Evolutionary conservation across 2,329 filamentous ascomycete species (phyloP).

Genomic region (Penicillium capsulatum): DNA sequence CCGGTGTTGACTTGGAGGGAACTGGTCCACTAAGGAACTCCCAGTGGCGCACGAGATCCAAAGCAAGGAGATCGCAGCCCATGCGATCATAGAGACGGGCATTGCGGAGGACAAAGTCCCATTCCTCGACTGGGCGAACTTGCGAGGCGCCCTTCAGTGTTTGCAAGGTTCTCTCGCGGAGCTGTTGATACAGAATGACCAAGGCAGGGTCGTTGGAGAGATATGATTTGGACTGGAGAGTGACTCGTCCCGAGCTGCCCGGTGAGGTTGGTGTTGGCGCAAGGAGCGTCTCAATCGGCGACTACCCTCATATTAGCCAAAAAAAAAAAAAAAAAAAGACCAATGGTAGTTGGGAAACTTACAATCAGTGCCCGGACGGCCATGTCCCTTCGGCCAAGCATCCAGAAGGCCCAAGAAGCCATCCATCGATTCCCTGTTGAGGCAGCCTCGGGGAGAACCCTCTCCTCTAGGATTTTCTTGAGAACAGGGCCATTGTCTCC

Average conservation of each 20-base stretch:
- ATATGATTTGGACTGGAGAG: slow-evolving; percentile 70
- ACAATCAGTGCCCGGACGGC: slow-evolving; percentile 79
- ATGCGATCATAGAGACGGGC: slow-evolving; percentile 80
- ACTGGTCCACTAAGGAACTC: slow-evolving; percentile 37
- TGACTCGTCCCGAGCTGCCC: slow-evolving; percentile 54
- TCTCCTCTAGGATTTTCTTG: slow-evolving; percentile 69
- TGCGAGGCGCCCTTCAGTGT: slow-evolving; percentile 81
- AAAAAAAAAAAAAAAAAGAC: not conserved
- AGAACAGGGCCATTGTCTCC: slow-evolving; percentile 75
- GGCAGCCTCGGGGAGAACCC: slow-evolving; percentile 71
- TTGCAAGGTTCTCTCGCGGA: slow-evolving; percentile 75
- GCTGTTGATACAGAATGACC: slow-evolving; percentile 78
- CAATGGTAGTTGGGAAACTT: slow-evolving; percentile 33
- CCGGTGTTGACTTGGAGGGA: slow-evolving; percentile 33
- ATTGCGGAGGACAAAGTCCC: slow-evolving; percentile 84
- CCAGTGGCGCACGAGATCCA: slow-evolving; percentile 66
- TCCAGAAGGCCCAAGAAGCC: slow-evolving; percentile 93
- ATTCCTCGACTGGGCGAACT: slow-evolving; percentile 73
- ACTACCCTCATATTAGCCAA: slow-evolving; percentile 45
- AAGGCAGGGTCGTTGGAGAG: slow-evolving; percentile 87
- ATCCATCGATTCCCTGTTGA: slow-evolving; percentile 87
- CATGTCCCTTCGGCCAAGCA: slow-evolving; percentile 75
- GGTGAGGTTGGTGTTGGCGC: slow-evolving; percentile 48
- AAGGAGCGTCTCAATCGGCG: slow-evolving; percentile 70
- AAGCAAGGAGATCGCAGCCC: slow-evolving; percentile 85